Base-by-base conservation (phyloP, 1,139 yeast species). In the Trichomonascaceae sp. region DNA sequence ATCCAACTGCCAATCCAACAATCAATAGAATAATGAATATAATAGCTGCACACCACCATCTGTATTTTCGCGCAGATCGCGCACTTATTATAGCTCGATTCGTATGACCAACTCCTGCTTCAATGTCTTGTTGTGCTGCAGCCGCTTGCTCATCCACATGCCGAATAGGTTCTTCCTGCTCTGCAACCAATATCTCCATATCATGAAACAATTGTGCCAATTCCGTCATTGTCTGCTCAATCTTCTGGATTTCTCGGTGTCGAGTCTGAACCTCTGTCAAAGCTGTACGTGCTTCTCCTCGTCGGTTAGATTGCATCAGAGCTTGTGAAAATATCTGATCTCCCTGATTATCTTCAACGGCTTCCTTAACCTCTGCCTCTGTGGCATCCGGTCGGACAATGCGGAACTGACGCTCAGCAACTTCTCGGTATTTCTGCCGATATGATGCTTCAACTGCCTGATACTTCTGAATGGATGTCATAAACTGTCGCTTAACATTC, bases 281-380 rank as follows among this genome's bases (percentile, higher is more conserved):
- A 2, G 95, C 99, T 39, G 96, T 83, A 70, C 95, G 83, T 52
- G 99, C 98, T 73, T 93, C 96, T 63, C 99, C 99, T 66, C 96
- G 84, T 74, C 97, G 85, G 71, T 89, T 88, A 55, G 96, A 86
- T 74, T 86, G 89, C 79, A 89, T 77, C 62, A 93, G 78, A 15
- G 97, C 97, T 73, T 90, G 96, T 59, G 95, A 91, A 74, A 93
- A 93, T 66, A 90, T 87, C 73, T 91, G 98, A 68, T 87, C 89
- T 54, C 90, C 86, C 63, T 87, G 87, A 53, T 84, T 84, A 66
- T 87, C 93, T 63, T 86, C 95, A 55, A 88, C 83, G 47, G 95
- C 97, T 56, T 83, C 87, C 63, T 80, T 82, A 56, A 87, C 83
- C 71, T 91, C 96, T 50, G 80, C 88, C 32, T 87, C 88, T 20